These are phyloP conservation scores for Aspergillus sp. DNA, from an alignment of 2,329 filamentous ascomycete genomes.

Conservation along the genomic window DNA sequence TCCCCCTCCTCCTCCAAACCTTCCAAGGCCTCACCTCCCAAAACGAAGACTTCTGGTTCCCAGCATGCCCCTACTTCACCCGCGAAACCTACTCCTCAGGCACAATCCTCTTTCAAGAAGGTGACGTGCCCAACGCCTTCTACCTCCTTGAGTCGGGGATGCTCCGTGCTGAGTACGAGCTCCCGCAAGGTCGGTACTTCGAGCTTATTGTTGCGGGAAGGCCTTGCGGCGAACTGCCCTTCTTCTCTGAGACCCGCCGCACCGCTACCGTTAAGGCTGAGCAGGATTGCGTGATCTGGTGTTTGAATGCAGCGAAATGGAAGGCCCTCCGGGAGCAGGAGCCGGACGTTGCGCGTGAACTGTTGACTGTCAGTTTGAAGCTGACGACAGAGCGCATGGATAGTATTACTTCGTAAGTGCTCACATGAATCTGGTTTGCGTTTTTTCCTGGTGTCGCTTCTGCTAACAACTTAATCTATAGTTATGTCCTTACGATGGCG, in stretches of 20 bases:
- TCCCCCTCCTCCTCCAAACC: slow-evolving; percentile 90
- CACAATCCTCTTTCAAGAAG: slow-evolving; percentile 73
- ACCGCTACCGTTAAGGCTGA: slow-evolving; percentile 87
- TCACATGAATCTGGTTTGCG: not conserved
- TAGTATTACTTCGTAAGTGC: slow-evolving; percentile 59
- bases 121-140: slow-evolving; percentile 77
- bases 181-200: slow-evolving; percentile 83
- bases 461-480: slow-evolving; percentile 2
- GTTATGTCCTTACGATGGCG: slow-evolving; percentile 36
- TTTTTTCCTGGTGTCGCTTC: slow-evolving; percentile 3
- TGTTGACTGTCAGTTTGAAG: slow-evolving; percentile 86
- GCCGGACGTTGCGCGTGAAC: slow-evolving; percentile 75
- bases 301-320: slow-evolving; percentile 73
- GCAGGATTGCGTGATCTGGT: slow-evolving; percentile 78
- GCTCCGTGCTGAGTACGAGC: slow-evolving; percentile 82
- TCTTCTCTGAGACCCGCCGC: slow-evolving; percentile 86
- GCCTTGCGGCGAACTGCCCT: slow-evolving; percentile 92
- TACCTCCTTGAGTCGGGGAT: slow-evolving; percentile 90
- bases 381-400: slow-evolving; percentile 92
- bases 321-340: slow-evolving; percentile 68
- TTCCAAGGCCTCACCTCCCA: slow-evolving; percentile 83
- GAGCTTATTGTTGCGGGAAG: slow-evolving; percentile 93
- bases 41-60: slow-evolving; percentile 96
- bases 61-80: slow-evolving; percentile 71
- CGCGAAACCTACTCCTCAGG: slow-evolving; percentile 67